Conservation (phyloP, 257 asterid genomes). For the Penstemon eatonii region DNA sequence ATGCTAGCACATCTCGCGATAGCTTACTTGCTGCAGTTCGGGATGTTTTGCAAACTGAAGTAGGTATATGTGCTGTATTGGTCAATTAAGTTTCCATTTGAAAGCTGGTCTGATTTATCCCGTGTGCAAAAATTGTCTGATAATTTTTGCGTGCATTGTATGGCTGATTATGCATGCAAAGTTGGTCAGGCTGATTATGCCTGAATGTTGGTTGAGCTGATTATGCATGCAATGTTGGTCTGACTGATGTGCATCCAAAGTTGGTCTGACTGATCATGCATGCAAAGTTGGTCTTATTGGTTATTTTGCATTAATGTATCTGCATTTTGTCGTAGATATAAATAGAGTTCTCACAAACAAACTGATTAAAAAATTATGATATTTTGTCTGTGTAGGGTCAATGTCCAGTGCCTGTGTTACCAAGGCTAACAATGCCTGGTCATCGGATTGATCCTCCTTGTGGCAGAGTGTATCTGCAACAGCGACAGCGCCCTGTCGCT, state of each 20-base stretch:
- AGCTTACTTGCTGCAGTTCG: conserved; percentile 94
- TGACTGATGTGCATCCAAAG: background rate
- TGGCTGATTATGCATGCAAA: conserved; percentile 1
- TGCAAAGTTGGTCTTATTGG: background rate
- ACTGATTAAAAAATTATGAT: conserved; percentile 18
- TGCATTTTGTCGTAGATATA: conserved; percentile 10
- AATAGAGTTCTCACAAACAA: conserved; percentile 20
- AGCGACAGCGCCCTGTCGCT: conserved; percentile 51
- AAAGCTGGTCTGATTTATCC: conserved; percentile 23
- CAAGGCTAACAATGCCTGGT: conserved; percentile 99
- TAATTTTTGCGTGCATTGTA: background rate
- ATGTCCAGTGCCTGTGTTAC: conserved; percentile 82
- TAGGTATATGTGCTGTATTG: conserved; percentile 56
- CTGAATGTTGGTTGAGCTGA: background rate
- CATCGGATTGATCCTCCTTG: conserved; percentile 98
- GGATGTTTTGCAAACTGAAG: conserved; percentile 93
- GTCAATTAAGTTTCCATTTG: conserved; percentile 26
- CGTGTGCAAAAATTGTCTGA: conserved; percentile 6
- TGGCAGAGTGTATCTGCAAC: conserved; percentile 76
- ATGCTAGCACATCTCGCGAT: conserved; percentile 98
- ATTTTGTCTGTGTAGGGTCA: conserved; percentile 72
- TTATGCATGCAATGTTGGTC: conserved; percentile 11
- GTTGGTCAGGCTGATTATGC: conserved; percentile 14
- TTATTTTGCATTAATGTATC: conserved; percentile 1
- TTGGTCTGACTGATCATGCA: background rate